Conservation (phyloP, 2,329 filamentous ascomycete species). For the Nigrospora osmanthi region DNA sequence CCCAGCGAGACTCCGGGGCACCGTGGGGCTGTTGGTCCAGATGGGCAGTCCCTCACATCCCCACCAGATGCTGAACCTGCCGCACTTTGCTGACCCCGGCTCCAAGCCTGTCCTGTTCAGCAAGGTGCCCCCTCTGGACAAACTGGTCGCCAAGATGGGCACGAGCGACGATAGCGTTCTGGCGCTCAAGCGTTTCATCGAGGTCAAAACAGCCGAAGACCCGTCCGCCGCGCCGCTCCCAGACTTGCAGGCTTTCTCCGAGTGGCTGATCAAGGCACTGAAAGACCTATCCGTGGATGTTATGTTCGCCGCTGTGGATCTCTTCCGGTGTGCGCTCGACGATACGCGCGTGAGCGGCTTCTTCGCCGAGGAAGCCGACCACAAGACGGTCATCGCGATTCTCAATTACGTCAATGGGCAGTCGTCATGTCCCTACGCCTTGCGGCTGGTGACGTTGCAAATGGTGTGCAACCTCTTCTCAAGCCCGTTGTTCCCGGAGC, state of each 20-base stretch:
- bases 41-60: slow-evolving; percentile 71
- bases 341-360: slow-evolving; percentile 75
- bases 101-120: slow-evolving; percentile 63
- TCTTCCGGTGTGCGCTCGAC: slow-evolving; percentile 69
- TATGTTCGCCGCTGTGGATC: slow-evolving; percentile 78
- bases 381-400: slow-evolving; percentile 55
- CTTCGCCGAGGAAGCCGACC: slow-evolving; percentile 67
- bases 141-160: slow-evolving; percentile 74
- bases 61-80: slow-evolving; percentile 64
- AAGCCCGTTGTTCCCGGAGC: slow-evolving; percentile 60
- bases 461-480: slow-evolving; percentile 80
- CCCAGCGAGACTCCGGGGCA: slow-evolving; percentile 57
- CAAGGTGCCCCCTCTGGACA: slow-evolving; percentile 76
- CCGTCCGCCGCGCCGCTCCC: slow-evolving; percentile 63
- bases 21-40: slow-evolving; percentile 65
- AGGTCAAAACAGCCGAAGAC: slow-evolving; percentile 47
- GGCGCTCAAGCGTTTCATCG: slow-evolving; percentile 64
- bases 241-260: slow-evolving; percentile 56
- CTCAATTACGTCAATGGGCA: slow-evolving; percentile 51
- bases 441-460: slow-evolving; percentile 77
- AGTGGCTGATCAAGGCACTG: slow-evolving; percentile 50
- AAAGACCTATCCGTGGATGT: slow-evolving; percentile 50
- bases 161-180: slow-evolving; percentile 54
- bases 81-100: slow-evolving; percentile 57
- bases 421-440: slow-evolving; percentile 63